Conservation (phyloP, 768 basidiomycete species). For the Suillus clintonianus region DNA sequence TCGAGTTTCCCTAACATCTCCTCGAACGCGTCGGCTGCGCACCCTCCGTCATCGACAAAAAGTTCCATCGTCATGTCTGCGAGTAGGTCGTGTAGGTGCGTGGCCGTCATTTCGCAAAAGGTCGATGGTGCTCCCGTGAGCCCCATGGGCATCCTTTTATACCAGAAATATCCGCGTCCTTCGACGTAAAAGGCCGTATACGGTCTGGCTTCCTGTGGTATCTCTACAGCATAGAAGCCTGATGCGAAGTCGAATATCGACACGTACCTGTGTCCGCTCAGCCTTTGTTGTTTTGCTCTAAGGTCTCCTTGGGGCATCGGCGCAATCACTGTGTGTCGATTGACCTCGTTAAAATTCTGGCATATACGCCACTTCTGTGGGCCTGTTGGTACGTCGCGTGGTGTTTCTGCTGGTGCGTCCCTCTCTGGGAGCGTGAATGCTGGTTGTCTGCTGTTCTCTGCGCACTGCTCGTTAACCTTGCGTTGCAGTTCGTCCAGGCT, state of each 20-base stretch:
- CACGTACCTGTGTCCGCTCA: constrained; percentile 39
- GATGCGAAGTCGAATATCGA: constrained; percentile 39
- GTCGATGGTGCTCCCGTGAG: constrained; percentile 39
- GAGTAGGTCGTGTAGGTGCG: constrained; percentile 26
- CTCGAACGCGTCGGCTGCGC: constrained; percentile 34
- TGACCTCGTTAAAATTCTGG: constrained; percentile 39
- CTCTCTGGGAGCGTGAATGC: too few species aligned
- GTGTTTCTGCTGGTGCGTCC: too few species aligned
- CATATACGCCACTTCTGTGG: constrained; percentile 36
- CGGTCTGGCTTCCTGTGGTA: constrained; percentile 17
- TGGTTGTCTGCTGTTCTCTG: too few species aligned
- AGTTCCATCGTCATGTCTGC: constrained; percentile 26
- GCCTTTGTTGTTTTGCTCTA: constrained; percentile 35
- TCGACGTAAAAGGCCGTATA: constrained; percentile 39
- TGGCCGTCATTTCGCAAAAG: constrained; percentile 33
- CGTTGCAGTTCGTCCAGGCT: constrained; percentile 35
- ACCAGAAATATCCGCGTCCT: constrained; percentile 38
- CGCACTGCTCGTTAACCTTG: constrained; percentile 22
- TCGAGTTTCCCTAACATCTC: constrained; percentile 20
- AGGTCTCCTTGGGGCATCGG: constrained; percentile 41
- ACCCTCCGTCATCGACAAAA: constrained; percentile 43
- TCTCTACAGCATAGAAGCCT: constrained; percentile 33
- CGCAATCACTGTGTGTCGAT: constrained; percentile 28
- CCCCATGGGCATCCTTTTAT: constrained; percentile 42
- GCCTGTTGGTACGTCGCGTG: too few species aligned